phyloP scores from a whole-genome alignment of 2,329 filamentous ascomycete species.

The Penicillium sp. region DNA sequence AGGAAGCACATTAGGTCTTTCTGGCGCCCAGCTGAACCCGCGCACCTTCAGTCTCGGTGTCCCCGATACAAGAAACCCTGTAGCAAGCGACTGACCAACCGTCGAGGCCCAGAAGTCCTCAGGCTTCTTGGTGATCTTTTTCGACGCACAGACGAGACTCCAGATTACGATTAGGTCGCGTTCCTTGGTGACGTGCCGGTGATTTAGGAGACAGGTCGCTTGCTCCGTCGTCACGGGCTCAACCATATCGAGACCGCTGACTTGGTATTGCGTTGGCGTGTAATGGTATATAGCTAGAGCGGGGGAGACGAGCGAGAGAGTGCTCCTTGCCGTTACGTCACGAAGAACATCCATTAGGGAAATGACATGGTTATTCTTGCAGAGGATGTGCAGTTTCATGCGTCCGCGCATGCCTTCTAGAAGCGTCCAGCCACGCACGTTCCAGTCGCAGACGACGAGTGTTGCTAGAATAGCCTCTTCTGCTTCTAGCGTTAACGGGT shows the following conservation, averaged over 20 bases:
- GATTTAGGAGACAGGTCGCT: constrained; percentile 27
- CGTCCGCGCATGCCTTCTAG: constrained; percentile 28
- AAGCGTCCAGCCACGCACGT: constrained; percentile 33
- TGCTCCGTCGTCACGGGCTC: constrained; percentile 12
- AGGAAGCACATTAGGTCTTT: constrained; percentile 18
- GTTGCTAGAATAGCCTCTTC: constrained; percentile 25
- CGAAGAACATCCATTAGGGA: constrained; percentile 6
- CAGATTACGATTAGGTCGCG: constrained; percentile 28
- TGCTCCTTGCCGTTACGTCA: neutral
- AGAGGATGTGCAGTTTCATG: constrained; percentile 19
- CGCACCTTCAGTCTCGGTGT: constrained; percentile 1
- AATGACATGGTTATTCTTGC: constrained; percentile 20
- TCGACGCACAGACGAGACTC: constrained; percentile 24
- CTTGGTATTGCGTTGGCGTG: neutral
- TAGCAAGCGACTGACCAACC: neutral
- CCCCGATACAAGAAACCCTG: constrained; percentile 17
- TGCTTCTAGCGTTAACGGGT: constrained; percentile 15
- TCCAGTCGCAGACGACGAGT: constrained; percentile 32
- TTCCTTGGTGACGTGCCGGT: constrained; percentile 28
- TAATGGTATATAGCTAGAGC: constrained; percentile 17
- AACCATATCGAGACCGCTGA: neutral
- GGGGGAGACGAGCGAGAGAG: constrained; percentile 11
- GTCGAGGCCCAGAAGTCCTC: constrained; percentile 16
- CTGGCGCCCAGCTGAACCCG: constrained; percentile 18
- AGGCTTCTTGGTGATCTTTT: constrained; percentile 3